phyloP scores from a whole-genome alignment of 2,329 filamentous ascomycete genomes.

The Arthrobotrys pseudoclavata region DNA sequence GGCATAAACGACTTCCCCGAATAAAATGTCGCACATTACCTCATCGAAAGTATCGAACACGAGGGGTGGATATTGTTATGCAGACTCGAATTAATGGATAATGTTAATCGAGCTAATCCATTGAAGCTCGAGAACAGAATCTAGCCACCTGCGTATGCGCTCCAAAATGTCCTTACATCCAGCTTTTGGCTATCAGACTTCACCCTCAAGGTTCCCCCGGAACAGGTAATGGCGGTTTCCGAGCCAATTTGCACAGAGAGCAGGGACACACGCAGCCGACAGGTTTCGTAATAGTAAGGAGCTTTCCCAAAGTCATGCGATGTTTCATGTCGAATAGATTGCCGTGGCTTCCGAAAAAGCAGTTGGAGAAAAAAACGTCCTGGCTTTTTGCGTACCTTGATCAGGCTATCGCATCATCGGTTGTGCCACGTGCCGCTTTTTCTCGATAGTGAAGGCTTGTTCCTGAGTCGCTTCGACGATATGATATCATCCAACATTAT shows the following conservation, averaged over 20 bases:
- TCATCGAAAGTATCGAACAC: slow-evolving; percentile 33
- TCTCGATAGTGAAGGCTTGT: slow-evolving; percentile 30
- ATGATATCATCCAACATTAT: slow-evolving; percentile 20
- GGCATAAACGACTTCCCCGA: slow-evolving; percentile 32
- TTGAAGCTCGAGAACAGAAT: slow-evolving; percentile 23
- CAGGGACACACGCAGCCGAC: slow-evolving; percentile 53
- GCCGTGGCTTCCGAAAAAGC: slow-evolving; percentile 58
- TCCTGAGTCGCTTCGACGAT: slow-evolving; percentile 25
- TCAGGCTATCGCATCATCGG: slow-evolving; percentile 49
- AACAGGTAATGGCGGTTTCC: slow-evolving; percentile 57
- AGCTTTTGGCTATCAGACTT: slow-evolving; percentile 45
- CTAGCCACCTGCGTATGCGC: slow-evolving; percentile 34
- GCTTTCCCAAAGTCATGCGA: slow-evolving; percentile 50
- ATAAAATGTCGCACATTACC: slow-evolving; percentile 43
- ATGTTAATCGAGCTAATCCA: slow-evolving; percentile 32
- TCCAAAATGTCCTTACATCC: slow-evolving; percentile 29
- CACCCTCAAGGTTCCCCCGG: slow-evolving; percentile 54
- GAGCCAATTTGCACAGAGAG: slow-evolving; percentile 50
- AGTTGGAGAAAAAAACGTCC: slow-evolving; percentile 18
- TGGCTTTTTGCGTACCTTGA: slow-evolving; percentile 24
- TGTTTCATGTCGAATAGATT: slow-evolving; percentile 60
- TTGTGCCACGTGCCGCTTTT: slow-evolving; percentile 56
- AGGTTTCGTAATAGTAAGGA: slow-evolving; percentile 56
- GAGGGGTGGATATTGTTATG: slow-evolving; percentile 45
- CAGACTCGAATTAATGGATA: slow-evolving; percentile 46